Conservation (phyloP, 768 basidiomycete species). For the Podaxis sp. region DNA sequence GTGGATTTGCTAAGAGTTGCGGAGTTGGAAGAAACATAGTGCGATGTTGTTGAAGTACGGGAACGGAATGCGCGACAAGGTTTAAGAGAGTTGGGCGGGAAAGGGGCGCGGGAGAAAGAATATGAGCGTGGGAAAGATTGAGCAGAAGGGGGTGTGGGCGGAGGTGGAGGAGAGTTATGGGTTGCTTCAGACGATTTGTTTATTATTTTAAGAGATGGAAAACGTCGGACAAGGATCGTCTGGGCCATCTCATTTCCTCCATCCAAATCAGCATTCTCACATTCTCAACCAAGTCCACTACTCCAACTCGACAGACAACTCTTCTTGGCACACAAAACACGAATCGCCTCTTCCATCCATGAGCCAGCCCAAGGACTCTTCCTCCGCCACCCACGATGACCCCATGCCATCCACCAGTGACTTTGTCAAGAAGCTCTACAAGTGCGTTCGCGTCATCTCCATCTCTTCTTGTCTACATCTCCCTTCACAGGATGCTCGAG, state of each 20-base stretch:
- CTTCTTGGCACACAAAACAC: not conserved
- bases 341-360: not conserved
- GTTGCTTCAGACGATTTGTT: not conserved
- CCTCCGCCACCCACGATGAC: constrained; percentile 45
- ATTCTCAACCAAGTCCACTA: not conserved
- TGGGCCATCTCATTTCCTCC: not conserved
- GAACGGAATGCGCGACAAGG: too few species aligned
- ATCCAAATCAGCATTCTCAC: not conserved
- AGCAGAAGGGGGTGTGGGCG: not conserved
- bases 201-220: constrained; percentile 9
- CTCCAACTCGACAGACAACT: not conserved
- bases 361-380: constrained; percentile 6
- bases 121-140: constrained; percentile 10
- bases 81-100: not conserved
- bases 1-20: not conserved
- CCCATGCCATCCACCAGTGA: constrained; percentile 86
- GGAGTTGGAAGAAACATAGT: not conserved
- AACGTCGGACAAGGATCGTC: not conserved
- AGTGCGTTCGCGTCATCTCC: constrained; percentile 42
- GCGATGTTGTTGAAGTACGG: not conserved
- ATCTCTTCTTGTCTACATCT: not conserved
- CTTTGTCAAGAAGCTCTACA: constrained; percentile 94
- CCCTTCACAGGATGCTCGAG: constrained; percentile 73
- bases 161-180: not conserved
- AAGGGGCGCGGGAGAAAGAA: not conserved